Percentiles rank a stretch among this genome's conserved stretches.
Evolutionary conservation across 805 yeast species (phyloP).

Genomic region (Lipomyces mesembrius): DNA sequence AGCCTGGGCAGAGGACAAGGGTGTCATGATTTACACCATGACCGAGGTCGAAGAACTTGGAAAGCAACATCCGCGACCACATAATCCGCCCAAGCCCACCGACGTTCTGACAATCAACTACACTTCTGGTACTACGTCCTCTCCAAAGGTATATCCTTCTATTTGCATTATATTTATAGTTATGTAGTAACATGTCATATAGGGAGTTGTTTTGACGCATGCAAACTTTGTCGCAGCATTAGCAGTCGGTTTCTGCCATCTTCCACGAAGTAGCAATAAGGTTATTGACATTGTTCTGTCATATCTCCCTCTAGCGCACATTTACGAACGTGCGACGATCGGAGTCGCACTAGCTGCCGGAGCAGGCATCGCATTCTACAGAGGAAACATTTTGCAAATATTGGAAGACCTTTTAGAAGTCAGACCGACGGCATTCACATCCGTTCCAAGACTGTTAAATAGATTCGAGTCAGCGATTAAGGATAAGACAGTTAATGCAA

Average conservation of each 20-base stretch:
- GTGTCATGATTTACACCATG: slow-evolving; percentile 47
- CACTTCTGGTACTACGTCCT: slow-evolving; percentile 78
- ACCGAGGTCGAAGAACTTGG: slow-evolving; percentile 49
- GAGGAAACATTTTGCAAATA: slow-evolving; percentile 55
- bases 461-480: slow-evolving; percentile 66
- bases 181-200: not conserved
- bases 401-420: slow-evolving; percentile 62
- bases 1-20: slow-evolving; percentile 42
- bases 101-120: slow-evolving; percentile 66
- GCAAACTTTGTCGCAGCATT: slow-evolving; percentile 57
- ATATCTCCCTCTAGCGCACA: slow-evolving; percentile 63
- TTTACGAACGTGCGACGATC: slow-evolving; percentile 58
- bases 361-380: slow-evolving; percentile 59
- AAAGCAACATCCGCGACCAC: slow-evolving; percentile 52
- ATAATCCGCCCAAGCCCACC: slow-evolving; percentile 57
- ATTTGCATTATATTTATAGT: not conserved
- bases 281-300: slow-evolving; percentile 46
- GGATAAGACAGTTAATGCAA: slow-evolving; percentile 52
- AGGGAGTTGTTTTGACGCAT: slow-evolving; percentile 64
- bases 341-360: slow-evolving; percentile 55
- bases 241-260: slow-evolving; percentile 42
- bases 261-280: slow-evolving; percentile 30
- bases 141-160: slow-evolving; percentile 53
- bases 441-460: slow-evolving; percentile 69
- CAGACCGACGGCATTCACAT: slow-evolving; percentile 58